A percentile compares a stretch with the other conserved stretches of the same genome.
phyloP scores from a whole-genome alignment of 1,284 basidiomycete genomes.

The Amylostereum chailletii region DNA sequence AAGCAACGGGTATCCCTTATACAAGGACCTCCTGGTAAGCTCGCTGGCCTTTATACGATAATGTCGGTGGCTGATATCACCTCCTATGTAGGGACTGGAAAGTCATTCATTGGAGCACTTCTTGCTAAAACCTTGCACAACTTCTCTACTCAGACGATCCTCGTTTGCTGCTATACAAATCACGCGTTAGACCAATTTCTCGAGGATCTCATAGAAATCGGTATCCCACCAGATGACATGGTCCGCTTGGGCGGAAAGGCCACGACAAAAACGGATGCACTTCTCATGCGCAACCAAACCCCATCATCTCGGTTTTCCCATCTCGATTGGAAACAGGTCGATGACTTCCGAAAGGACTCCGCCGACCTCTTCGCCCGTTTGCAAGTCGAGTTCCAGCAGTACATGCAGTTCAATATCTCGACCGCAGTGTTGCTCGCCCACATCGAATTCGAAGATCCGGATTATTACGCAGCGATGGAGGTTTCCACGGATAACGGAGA shows the following conservation, averaged over 20 bases:
- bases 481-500: constrained; percentile 22
- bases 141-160: constrained; percentile 33
- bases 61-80: background rate
- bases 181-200: constrained; percentile 61
- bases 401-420: background rate
- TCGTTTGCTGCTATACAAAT: constrained; percentile 62
- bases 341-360: background rate
- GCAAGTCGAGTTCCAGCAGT: background rate
- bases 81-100: constrained; percentile 45
- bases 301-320: background rate
- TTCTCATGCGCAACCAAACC: constrained; percentile 31
- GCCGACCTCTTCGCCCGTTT: background rate
- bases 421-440: constrained; percentile 5
- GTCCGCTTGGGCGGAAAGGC: constrained; percentile 50
- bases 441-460: constrained; percentile 21
- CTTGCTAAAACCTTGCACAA: constrained; percentile 49
- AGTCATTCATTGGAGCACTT: constrained; percentile 56
- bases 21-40: constrained; percentile 57
- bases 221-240: constrained; percentile 37
- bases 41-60: background rate
- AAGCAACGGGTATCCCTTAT: constrained; percentile 49
- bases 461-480: constrained; percentile 37
- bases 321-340: background rate
- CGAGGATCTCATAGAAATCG: constrained; percentile 47
- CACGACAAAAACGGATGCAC: constrained; percentile 31